phyloP scores from a whole-genome alignment of 2,329 filamentous ascomycete species.

The Bipolaris bicolor region DNA sequence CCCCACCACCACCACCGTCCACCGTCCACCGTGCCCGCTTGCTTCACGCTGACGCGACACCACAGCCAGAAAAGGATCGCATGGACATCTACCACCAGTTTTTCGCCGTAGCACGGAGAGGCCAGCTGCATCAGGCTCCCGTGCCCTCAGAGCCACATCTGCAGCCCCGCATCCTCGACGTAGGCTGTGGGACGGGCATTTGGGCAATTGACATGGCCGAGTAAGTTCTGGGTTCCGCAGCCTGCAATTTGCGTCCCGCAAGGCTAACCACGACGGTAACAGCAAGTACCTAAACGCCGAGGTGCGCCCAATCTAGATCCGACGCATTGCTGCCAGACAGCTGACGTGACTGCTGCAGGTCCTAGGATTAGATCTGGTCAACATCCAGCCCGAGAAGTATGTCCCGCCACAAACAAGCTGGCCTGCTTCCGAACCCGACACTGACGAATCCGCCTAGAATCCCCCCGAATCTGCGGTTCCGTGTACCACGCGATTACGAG shows the following conservation, averaged over 20 bases:
- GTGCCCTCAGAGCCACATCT: constrained; percentile 41
- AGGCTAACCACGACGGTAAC: constrained; percentile 38
- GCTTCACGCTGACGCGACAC: constrained; percentile 24
- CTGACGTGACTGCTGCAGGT: constrained; percentile 52
- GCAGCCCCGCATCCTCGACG: constrained; percentile 61
- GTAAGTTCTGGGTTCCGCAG: constrained; percentile 56
- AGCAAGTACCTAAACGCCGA: constrained; percentile 64
- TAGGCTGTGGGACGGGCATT: constrained; percentile 88
- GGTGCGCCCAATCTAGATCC: constrained; percentile 37
- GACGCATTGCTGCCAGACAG: constrained; percentile 25
- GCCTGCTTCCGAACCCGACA: constrained; percentile 42
- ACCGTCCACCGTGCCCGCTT: neutral
- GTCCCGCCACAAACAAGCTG: constrained; percentile 46
- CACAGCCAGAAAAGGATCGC: constrained; percentile 73
- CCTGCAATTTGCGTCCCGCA: constrained; percentile 15
- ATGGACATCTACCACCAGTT: constrained; percentile 84
- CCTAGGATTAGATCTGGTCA: constrained; percentile 65
- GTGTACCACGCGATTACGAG: constrained; percentile 76
- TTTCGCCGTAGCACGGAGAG: constrained; percentile 67
- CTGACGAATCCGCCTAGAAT: constrained; percentile 61
- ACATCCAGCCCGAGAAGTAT: constrained; percentile 65
- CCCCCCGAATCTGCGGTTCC: constrained; percentile 71
- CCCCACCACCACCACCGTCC: too few relatives aligned
- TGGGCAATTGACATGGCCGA: constrained; percentile 89
- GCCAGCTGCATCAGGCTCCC: constrained; percentile 56